A percentile compares a stretch with the other conserved stretches of the same genome.
phyloP scores from a whole-genome alignment of 495 filamentous ascomycete species.

The Cercophora scortea region DNA sequence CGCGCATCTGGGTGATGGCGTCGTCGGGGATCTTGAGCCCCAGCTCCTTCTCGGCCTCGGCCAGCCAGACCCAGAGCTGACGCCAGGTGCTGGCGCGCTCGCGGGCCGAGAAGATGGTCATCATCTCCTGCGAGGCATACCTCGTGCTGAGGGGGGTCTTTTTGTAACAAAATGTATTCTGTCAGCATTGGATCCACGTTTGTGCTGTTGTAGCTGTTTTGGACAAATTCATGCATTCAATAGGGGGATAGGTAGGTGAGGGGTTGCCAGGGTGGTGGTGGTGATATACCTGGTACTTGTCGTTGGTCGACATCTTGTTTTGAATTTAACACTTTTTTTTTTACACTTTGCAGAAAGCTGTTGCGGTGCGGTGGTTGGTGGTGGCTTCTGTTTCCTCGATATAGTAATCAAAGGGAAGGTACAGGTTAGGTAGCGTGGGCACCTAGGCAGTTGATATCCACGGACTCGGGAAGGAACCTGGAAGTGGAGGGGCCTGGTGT shows the following conservation, averaged over 20 bases:
- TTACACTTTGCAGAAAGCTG: not conserved
- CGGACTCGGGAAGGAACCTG: no score
- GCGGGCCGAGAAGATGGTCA: slow-evolving; percentile 59
- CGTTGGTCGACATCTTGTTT: not conserved
- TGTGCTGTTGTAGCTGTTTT: not conserved
- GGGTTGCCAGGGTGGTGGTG: not conserved
- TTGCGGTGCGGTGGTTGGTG: not conserved
- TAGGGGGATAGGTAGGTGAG: not conserved
- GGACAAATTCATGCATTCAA: not conserved
- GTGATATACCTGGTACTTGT: not conserved
- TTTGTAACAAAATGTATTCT: no score
- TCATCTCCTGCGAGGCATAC: slow-evolving; percentile 59
- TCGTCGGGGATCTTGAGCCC: slow-evolving; percentile 59
- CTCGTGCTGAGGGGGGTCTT: slow-evolving; percentile 65
- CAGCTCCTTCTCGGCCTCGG: slow-evolving; percentile 70
- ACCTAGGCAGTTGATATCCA: no score
- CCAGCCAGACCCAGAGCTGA: slow-evolving; percentile 74
- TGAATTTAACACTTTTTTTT: no score
- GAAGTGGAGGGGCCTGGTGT: no score
- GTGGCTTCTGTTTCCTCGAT: not conserved
- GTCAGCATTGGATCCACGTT: not conserved
- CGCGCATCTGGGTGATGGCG: slow-evolving; percentile 67
- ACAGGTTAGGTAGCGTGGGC: no score
- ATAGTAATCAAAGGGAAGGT: no score
- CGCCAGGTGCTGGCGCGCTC: slow-evolving; percentile 71